Percentiles rank a stretch among this genome's conserved stretches.
These are phyloP conservation scores for Aspergillus oerlinghausenensis DNA, from an alignment of 2,329 filamentous ascomycete genomes.

Conservation along the genomic window DNA sequence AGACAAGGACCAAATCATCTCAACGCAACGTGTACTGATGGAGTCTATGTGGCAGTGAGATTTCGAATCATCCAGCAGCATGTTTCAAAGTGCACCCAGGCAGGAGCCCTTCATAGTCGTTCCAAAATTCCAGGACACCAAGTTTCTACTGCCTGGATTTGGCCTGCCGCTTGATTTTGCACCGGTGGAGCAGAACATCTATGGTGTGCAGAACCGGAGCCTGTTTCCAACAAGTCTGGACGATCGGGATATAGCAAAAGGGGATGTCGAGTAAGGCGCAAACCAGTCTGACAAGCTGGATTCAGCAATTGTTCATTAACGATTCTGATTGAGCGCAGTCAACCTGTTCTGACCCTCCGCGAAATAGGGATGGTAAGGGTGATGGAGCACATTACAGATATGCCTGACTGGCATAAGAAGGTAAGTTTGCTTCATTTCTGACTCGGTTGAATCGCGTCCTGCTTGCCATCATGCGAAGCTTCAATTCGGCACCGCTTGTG, in stretches of 20 bases:
- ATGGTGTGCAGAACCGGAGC: slow-evolving; percentile 24
- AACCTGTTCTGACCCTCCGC: slow-evolving; percentile 29
- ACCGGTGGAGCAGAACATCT: slow-evolving; percentile 20
- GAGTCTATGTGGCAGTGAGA: background rate
- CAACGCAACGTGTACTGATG: background rate
- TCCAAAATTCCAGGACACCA: slow-evolving; percentile 10
- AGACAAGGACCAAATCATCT: background rate
- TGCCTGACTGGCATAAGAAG: slow-evolving; percentile 37
- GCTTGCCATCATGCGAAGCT: background rate
- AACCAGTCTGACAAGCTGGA: background rate
- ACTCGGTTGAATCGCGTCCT: background rate
- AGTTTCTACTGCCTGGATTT: slow-evolving; percentile 29
- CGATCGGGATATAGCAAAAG: slow-evolving; percentile 26
- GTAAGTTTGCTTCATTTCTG: slow-evolving; percentile 6
- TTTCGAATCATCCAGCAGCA: slow-evolving; percentile 1
- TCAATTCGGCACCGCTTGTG: background rate
- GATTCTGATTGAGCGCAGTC: slow-evolving; percentile 10
- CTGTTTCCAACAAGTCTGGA: slow-evolving; percentile 32
- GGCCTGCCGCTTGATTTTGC: slow-evolving; percentile 27
- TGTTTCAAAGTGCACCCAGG: slow-evolving; percentile 18
- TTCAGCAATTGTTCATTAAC: background rate
- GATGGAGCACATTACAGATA: slow-evolving; percentile 41
- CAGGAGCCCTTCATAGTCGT: slow-evolving; percentile 5
- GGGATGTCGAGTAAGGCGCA: slow-evolving; percentile 24
- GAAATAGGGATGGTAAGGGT: slow-evolving; percentile 37